Evolutionary conservation across 2,329 filamentous ascomycete species (phyloP), one percentile per base, ranked within the genome.

Genomic region (Aotearoamyces nothofagi): DNA sequence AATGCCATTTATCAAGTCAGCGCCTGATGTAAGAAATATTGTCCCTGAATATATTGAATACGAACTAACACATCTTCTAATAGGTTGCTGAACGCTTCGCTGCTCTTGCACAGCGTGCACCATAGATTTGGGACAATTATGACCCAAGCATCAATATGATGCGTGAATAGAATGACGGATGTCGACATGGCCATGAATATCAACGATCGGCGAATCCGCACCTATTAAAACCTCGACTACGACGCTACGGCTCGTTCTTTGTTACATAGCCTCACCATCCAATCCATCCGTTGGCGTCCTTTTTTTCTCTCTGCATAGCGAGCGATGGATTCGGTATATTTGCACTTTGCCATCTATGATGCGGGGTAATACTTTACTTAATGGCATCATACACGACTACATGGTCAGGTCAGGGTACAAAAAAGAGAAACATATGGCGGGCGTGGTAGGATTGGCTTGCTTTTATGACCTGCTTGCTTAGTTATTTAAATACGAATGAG

Each of bases 1-100:
- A 28, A 64, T 93, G 40, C 80, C 82, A 15, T 94, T 92, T 45
- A 80, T 96, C 55, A 92, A 93, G 60, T 69, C 77, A 40, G 72
- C 78, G 41, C 84, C 84, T 39, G 84, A 94, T 63, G 84, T 92
- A 62, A 52, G 58, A 32, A n/a, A n/a, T n/a, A n/a, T n/a, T n/a
- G n/a, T n/a, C n/a, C n/a, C n/a, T n/a, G n/a, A n/a, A n/a, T n/a
- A n/a, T n/a, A n/a, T n/a, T n/a, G n/a, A n/a, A 11, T 15, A 12
- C 23, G 27, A 29, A 12, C 38, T 43, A 37, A 45, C 28, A n/a
- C 26, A 15, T 17, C 25, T 27, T 5, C 19, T n/a, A 24, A 15
- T 19, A 50, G 47, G 38, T 50, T 26, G 40, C 29, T 22, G 45
- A 48, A 19, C 43, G 47, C 15, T 47, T 51, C 30, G 36, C 40